Evolutionary conservation across 225 moss, liverwort and hornwort species (phyloP), one percentile per base, ranked within the genome.

Genomic region (Polytrichum commune): DNA sequence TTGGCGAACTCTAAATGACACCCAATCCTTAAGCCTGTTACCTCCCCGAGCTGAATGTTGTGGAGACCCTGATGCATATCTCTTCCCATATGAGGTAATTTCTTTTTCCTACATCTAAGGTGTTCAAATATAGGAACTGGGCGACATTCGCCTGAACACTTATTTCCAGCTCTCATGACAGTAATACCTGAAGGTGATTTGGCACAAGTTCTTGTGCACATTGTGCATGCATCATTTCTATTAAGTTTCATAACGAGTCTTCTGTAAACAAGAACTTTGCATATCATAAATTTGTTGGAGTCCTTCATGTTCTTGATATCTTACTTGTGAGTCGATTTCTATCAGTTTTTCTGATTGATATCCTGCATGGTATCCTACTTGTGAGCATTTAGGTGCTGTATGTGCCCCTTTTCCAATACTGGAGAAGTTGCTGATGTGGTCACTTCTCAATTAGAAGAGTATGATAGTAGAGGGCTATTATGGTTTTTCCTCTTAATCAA

Each of bases 11-110:
- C 62, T 85, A 67, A 62, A 72, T 53, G 62, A 68, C 72, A 1
- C 76, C 5, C 26, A 65, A 63, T 60, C 73, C 22, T 73, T 85
- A 27, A 55, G 62, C 18, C 73, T 53, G 6, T 64, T 85, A 62
- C 85, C 85, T 10, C 33, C 71, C 20, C 78, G 73, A 27, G 29
- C 60, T 4, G 76, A 85, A 4, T 85, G 85, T 65, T 73, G 26
- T 13, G 81, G 81, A 8, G 70, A 76, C 13, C 73, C 68, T n/a
- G 60, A 63, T 32, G 75, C 75, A 19, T 85, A 81, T 27, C 68
- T 81, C 24, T 78, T 55, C 5, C 85, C 78, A 35, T 61, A 20
- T 5, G 85, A 85, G 85, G 85, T 85, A 60, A 16, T 64, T 68
- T 29, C 25, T 18, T 38, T 63, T 56, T 20, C 55, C 29, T 29